Evolutionary conservation across 371 early-diverging fungal genomes (phyloP).

Genomic region (Mucor sp.): DNA sequence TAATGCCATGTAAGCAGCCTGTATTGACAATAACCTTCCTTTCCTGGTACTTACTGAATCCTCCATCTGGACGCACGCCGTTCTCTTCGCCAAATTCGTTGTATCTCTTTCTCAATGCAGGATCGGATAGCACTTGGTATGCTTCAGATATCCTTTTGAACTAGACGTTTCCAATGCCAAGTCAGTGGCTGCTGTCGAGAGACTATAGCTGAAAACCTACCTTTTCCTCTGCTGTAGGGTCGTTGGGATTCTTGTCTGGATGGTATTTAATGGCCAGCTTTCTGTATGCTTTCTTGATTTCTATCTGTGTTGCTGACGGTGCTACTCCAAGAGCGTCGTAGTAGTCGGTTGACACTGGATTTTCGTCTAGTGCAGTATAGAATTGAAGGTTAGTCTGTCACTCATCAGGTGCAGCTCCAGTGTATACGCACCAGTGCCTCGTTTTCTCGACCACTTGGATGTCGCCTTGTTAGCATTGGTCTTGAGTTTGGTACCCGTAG

Average conservation of each 20-base stretch:
- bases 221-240: slow-evolving; percentile 81
- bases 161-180: slow-evolving; percentile 19
- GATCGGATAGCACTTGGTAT: slow-evolving; percentile 90
- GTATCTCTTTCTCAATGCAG: slow-evolving; percentile 81
- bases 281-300: slow-evolving; percentile 84
- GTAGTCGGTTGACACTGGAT: slow-evolving; percentile 76
- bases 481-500: slow-evolving; percentile 36
- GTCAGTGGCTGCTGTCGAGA: not conserved
- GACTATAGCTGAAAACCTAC: slow-evolving; percentile 33
- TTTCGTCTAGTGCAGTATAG: slow-evolving; percentile 58
- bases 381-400: not conserved
- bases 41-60: slow-evolving; percentile 58
- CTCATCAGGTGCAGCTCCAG: not conserved
- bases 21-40: not conserved
- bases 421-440: slow-evolving; percentile 23
- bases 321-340: slow-evolving; percentile 65
- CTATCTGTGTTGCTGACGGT: slow-evolving; percentile 53
- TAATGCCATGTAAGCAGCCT: not conserved
- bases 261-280: slow-evolving; percentile 83
- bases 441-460: slow-evolving; percentile 40
- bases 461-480: slow-evolving; percentile 18
- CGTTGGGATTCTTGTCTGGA: slow-evolving; percentile 79
- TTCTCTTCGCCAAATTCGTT: slow-evolving; percentile 80
- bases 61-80: slow-evolving; percentile 69
- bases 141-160: slow-evolving; percentile 96